Evolutionary conservation across 352 stramenopile genomes (phyloP), one percentile per base, ranked within the genome.

Genomic region (Phytophthora vignae): DNA sequence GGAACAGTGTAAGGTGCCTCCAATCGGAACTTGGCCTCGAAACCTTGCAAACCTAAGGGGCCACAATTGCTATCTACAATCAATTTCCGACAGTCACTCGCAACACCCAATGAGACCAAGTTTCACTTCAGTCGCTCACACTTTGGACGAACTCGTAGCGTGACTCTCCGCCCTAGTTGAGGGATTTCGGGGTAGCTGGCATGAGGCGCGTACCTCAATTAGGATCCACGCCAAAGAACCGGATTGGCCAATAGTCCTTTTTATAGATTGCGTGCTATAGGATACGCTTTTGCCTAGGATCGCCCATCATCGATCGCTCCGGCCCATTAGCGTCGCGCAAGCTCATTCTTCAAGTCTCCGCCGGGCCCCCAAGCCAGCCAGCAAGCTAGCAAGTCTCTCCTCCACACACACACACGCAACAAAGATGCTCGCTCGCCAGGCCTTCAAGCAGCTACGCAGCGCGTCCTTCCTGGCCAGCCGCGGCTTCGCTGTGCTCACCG

Each of bases 401-500:
- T 11, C 10, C 22, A 25, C 22, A 25, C 33, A 44, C 12, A 19
- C 14, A n/a, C 12, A 60, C 27, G 58, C 49, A 42, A 22, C n/a
- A n/a, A 71, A 72, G 56, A 83, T 80, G 73, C 66, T 83, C 44
- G 56, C 69, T 75, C 64, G 58, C 42, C 68, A 67, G 54, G 63
- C 67, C 53, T 12, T 77, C 55, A 80, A 76, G 65, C 67, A 78
- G 55, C 63, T 79, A 33, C 73, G 73, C 52, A 21, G 64, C 44
- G 70, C 68, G n/a, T 50, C 69, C 14, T 38, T 27, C 42, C 38
- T 59, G 33, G 42, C 67, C 46, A 56, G 55, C 33, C 85, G 85
- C 44, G 61, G 77, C 49, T 91, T 93, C 65, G 83, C 85, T 49
- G 82, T 92, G 64, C 85, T 97, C 53, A 95, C 90, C 14, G 46